phyloP scores from a whole-genome alignment of 2,329 filamentous ascomycete genomes.

The Blastomyces silverae region DNA sequence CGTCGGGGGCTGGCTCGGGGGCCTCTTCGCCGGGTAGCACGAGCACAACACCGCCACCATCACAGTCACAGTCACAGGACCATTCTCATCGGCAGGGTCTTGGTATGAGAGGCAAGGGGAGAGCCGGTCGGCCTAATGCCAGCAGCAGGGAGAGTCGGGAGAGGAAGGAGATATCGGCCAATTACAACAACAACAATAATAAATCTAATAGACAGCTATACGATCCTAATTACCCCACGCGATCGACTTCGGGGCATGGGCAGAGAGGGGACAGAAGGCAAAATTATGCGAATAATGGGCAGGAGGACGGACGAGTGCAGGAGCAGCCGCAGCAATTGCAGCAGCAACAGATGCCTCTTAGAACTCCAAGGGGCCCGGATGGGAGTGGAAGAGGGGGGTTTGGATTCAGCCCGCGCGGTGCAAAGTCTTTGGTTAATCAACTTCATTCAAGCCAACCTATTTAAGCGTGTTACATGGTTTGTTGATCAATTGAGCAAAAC shows the following conservation, averaged over 20 bases:
- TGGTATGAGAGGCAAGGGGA: slow-evolving; percentile 46
- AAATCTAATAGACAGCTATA: slow-evolving; percentile 56
- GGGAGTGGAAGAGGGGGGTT: slow-evolving; percentile 69
- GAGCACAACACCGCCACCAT: slow-evolving; percentile 52
- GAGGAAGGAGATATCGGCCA: slow-evolving; percentile 38
- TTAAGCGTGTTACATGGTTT: neutral
- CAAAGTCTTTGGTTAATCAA: slow-evolving; percentile 27
- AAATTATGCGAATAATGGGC: neutral
- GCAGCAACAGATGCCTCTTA: slow-evolving; percentile 53
- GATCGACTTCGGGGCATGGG: slow-evolving; percentile 49
- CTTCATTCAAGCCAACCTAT: neutral
- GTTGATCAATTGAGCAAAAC: neutral
- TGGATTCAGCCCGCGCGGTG: slow-evolving; percentile 63
- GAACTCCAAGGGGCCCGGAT: slow-evolving; percentile 72
- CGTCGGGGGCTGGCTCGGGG: slow-evolving; percentile 41
- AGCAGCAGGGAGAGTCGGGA: slow-evolving; percentile 39
- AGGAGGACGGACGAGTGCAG: neutral
- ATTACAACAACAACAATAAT: slow-evolving; percentile 5
- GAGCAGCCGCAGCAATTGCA: slow-evolving; percentile 24
- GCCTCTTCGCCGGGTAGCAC: slow-evolving; percentile 52
- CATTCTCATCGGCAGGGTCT: slow-evolving; percentile 29
- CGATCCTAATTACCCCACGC: slow-evolving; percentile 66
- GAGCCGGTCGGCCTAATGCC: slow-evolving; percentile 15
- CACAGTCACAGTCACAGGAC: neutral
- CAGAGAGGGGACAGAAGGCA: slow-evolving; percentile 31